Evolutionary conservation across 148 eudicot species (phyloP).

Genomic region (Cornus florida): DNA sequence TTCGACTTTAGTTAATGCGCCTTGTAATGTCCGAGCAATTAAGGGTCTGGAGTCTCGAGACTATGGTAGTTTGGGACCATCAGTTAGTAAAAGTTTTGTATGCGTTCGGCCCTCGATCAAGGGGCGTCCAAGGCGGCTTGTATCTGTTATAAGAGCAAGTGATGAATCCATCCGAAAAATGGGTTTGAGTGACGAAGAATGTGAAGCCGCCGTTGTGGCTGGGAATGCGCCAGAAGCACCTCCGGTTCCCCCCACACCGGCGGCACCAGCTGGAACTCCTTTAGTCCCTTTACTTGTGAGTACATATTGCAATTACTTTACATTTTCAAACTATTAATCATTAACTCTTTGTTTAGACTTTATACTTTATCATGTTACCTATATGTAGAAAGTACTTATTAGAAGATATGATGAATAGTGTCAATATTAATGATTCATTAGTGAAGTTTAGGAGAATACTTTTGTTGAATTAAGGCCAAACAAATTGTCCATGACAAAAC

Average conservation of each 20-base stretch:
- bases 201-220: constrained; percentile 89
- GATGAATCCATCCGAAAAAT: constrained; percentile 40
- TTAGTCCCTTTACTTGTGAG: constrained; percentile 57
- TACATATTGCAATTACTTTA: not conserved
- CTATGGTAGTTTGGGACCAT: constrained; percentile 17
- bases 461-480: not conserved
- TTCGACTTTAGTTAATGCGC: constrained; percentile 28
- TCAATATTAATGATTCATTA: not conserved
- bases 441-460: not conserved
- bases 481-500: not conserved
- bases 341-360: not conserved
- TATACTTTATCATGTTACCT: not conserved
- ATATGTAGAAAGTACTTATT: not conserved
- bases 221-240: constrained; percentile 80
- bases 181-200: constrained; percentile 62
- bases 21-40: constrained; percentile 32
- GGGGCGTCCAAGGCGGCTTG: constrained; percentile 3
- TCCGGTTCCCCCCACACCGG: constrained; percentile 60
- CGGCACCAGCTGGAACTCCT: constrained; percentile 71
- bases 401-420: not conserved
- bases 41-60: constrained; percentile 30
- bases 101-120: constrained; percentile 11
- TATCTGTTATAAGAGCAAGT: constrained; percentile 35
- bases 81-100: constrained; percentile 9
- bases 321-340: not conserved